Evolutionary conservation across 495 filamentous ascomycete species (phyloP).

Genomic region (Neohortaea acidophila): DNA sequence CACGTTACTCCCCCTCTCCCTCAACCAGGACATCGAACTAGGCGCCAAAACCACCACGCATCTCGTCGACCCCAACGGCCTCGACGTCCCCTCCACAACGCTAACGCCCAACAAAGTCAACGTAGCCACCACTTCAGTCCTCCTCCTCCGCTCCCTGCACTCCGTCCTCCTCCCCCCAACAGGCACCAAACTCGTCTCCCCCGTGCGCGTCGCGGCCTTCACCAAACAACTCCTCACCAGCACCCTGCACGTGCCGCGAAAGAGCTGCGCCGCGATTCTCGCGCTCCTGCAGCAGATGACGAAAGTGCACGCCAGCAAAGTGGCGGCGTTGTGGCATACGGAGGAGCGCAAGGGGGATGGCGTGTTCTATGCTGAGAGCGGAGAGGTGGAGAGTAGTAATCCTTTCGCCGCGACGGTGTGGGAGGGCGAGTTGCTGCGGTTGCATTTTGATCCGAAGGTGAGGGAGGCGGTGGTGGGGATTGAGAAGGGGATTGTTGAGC

Average conservation of each 20-base stretch:
- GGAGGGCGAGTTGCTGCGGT: constrained; percentile 76
- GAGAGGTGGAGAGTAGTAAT: constrained; percentile 64
- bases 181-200: constrained; percentile 43
- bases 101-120: constrained; percentile 49
- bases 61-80: constrained; percentile 55
- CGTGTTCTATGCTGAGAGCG: constrained; percentile 40
- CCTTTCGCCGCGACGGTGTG: constrained; percentile 81
- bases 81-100: constrained; percentile 16
- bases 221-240: constrained; percentile 75
- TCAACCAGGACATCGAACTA: constrained; percentile 75
- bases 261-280: constrained; percentile 61
- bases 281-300: constrained; percentile 58
- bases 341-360: constrained; percentile 85
- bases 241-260: constrained; percentile 77
- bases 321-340: constrained; percentile 61
- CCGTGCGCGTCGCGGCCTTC: constrained; percentile 73
- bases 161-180: constrained; percentile 57
- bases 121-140: constrained; percentile 77
- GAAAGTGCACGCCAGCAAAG: constrained; percentile 53
- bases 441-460: constrained; percentile 79
- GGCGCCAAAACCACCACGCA: constrained; percentile 68
- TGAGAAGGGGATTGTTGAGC: constrained; percentile 43
- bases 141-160: constrained; percentile 71
- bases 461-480: constrained; percentile 56
- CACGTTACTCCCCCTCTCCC: constrained; percentile 55